These are phyloP conservation scores for Neonectria punicea DNA, from an alignment of 2,329 filamentous ascomycete genomes.

Conservation along the genomic window DNA sequence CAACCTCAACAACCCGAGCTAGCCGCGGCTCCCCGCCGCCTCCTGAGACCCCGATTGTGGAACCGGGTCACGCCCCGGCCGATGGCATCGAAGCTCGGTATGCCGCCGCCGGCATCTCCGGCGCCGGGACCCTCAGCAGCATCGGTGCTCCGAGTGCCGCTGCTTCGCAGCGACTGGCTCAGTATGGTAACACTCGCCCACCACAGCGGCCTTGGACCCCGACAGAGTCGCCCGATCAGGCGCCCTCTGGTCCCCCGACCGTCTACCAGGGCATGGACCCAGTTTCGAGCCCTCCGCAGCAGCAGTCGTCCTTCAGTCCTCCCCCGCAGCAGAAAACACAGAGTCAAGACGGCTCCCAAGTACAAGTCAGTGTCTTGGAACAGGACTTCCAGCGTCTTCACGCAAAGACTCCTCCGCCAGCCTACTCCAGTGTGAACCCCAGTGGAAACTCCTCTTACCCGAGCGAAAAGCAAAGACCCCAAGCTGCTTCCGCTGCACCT, in stretches of 20 bases:
- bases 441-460: conserved; percentile 71
- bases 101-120: conserved; percentile 90
- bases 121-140: conserved; percentile 82
- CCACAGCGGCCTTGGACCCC: conserved; percentile 85
- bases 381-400: conserved; percentile 88
- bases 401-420: conserved; percentile 88
- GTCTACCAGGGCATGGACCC: conserved; percentile 89
- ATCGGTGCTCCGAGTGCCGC: conserved; percentile 79
- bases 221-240: conserved; percentile 86
- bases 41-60: conserved; percentile 88
- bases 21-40: conserved; percentile 93
- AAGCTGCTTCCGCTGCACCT: conserved; percentile 42
- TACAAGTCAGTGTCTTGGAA: conserved; percentile 79
- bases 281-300: conserved; percentile 63
- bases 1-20: conserved; percentile 91
- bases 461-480: conserved; percentile 77
- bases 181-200: conserved; percentile 69
- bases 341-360: conserved; percentile 46
- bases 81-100: conserved; percentile 92
- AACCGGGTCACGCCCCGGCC: conserved; percentile 74
- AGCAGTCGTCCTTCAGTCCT: conserved; percentile 47
- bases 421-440: conserved; percentile 83
- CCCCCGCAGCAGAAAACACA: conserved; percentile 54
- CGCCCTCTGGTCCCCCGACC: conserved; percentile 88
- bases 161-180: conserved; percentile 81